These are phyloP conservation scores for Scedosporium dehoogii DNA, from an alignment of 2,329 filamentous ascomycete species.

Conservation along the genomic window DNA sequence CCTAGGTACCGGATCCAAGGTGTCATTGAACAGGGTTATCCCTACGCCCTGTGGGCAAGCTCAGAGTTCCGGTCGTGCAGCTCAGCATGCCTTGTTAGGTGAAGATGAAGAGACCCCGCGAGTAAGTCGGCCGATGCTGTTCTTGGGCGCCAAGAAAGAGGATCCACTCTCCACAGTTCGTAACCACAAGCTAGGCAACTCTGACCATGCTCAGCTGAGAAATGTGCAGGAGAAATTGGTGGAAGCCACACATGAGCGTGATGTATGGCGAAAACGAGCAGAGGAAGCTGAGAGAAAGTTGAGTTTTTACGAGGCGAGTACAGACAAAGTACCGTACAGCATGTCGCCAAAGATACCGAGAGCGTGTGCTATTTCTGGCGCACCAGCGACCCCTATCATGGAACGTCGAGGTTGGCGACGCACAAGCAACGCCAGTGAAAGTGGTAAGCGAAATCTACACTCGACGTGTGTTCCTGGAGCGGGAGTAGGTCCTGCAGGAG, in stretches of 20 bases:
- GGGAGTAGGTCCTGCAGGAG: not conserved
- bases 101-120: not conserved
- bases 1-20: not conserved
- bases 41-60: no score
- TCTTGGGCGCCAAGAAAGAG: not conserved
- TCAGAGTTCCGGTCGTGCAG: not conserved
- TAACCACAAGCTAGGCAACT: not conserved
- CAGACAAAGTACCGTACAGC: not conserved
- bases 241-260: conserved; percentile 19
- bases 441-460: not conserved
- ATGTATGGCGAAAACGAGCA: conserved; percentile 44
- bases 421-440: not conserved
- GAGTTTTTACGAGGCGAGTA: conserved; percentile 28
- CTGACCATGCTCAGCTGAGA: not conserved
- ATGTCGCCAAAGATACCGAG: not conserved
- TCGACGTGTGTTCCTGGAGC: not conserved
- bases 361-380: not conserved
- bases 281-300: conserved; percentile 45
- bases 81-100: not conserved
- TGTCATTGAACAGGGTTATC: no score
- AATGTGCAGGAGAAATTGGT: conserved; percentile 27
- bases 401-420: not conserved
- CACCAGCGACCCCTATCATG: not conserved
- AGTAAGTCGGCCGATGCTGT: not conserved
- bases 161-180: not conserved